A percentile compares a stretch with the other conserved stretches of the same genome.
phyloP scores from a whole-genome alignment of 2,329 filamentous ascomycete genomes.

The Monosporascus sp. region DNA sequence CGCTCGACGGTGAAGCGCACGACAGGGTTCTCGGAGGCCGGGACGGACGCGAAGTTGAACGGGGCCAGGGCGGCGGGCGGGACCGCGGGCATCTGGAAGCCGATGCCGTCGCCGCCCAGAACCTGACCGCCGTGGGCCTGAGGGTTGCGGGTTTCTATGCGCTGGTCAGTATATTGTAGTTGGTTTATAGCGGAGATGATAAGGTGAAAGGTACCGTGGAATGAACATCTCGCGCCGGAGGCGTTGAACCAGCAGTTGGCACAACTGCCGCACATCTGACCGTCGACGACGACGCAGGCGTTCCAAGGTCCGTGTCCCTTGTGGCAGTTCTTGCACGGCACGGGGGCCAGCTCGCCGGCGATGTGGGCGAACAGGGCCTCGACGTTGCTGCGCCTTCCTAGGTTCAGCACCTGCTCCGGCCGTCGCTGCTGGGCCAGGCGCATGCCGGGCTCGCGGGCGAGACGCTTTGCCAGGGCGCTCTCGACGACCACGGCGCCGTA shows the following conservation, averaged over 20 bases:
- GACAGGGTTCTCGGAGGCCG: slow-evolving; percentile 29
- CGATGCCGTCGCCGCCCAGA: slow-evolving; percentile 21
- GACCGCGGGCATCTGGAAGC: slow-evolving; percentile 22
- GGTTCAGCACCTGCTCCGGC: slow-evolving; percentile 48
- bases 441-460: slow-evolving; percentile 43
- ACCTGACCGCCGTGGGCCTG: slow-evolving; percentile 27
- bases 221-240: slow-evolving; percentile 53
- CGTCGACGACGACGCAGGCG: slow-evolving; percentile 52
- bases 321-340: slow-evolving; percentile 55
- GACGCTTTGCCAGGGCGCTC: slow-evolving; percentile 48
- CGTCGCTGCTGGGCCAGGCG: slow-evolving; percentile 48
- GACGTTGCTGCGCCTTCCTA: slow-evolving; percentile 53
- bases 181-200: too few relatives aligned
- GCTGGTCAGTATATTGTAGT: neutral
- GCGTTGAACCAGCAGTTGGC: slow-evolving; percentile 62
- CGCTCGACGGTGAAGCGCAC: slow-evolving; percentile 39
- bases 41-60: slow-evolving; percentile 26
- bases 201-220: slow-evolving; percentile 43
- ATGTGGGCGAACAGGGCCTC: slow-evolving; percentile 55
- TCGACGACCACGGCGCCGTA: slow-evolving; percentile 44
- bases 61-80: slow-evolving; percentile 24
- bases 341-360: slow-evolving; percentile 40
- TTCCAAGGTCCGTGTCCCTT: slow-evolving; percentile 57
- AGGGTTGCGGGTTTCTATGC: slow-evolving; percentile 40
- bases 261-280: slow-evolving; percentile 57